Evolutionary conservation across 1,139 yeast species (phyloP), one percentile per base, ranked within the genome.

Genomic region (Suhomyces terraborum): DNA sequence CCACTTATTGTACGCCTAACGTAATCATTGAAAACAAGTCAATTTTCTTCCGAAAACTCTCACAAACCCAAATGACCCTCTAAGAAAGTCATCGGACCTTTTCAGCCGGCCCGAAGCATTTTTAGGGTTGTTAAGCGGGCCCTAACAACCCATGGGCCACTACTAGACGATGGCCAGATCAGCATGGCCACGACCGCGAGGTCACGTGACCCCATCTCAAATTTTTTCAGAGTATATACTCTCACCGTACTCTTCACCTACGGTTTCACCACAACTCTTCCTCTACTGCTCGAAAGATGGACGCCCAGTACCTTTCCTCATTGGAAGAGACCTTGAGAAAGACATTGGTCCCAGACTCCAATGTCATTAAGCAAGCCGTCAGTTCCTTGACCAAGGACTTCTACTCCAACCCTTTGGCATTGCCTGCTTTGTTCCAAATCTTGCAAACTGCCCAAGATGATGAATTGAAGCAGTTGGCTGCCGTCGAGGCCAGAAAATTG

Each of bases 401-500:
- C 59, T 93, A 86, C 69, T 71, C 79, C 43, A 80, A 82, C 54
- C 79, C 87, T 12, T 69, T 77, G 54, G 80, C 94, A 14, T 76
- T 93, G 45, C 94, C 96, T 21, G 83, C 95, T 8, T 74, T 91
- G 60, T 71, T 93, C 53, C 95, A 87, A 58, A 79, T 93, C 50
- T 75, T 88, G 59, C 93, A 86, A 64, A 74, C 75, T 52, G 79
- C 82, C 50, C 69, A 72, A 30, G 80, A 79, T 51, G 80, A 75
- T 46, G 80, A 82, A 54, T 63, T 86, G 52, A 79, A 77, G 60
- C 96, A 89, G 66, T 75, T 93, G 51, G 95, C 98, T 13, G 95
- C 97, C 48, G 96, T 93, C 46, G 98, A 93, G 67, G 91, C 91
- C 32, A 82, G 96, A 68, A 93, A 94, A 66, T 78, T 86, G 59